Percentiles rank a stretch among this genome's conserved stretches.
These are phyloP conservation scores for Thoreauomyces humboldtii DNA, from an alignment of 192 early-diverging fungal genomes.

Conservation along the genomic window DNA sequence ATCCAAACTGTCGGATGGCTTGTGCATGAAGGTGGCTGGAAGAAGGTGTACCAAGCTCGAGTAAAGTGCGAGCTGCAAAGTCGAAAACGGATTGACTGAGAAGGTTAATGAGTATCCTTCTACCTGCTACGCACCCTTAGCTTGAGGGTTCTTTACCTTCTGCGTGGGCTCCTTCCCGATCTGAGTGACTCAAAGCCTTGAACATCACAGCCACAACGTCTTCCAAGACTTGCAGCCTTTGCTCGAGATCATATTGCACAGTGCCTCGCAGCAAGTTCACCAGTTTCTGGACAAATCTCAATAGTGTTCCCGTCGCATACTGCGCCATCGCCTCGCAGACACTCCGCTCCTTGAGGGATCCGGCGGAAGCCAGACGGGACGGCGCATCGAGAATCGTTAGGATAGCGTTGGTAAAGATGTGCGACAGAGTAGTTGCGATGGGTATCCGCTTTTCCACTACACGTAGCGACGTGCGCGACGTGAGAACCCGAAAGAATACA, in stretches of 20 bases:
- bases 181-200: background rate
- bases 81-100: background rate
- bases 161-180: no score
- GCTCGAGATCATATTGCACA: background rate
- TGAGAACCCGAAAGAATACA: background rate
- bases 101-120: background rate
- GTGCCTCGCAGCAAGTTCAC: background rate
- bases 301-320: background rate
- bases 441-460: no score
- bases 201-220: background rate
- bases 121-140: background rate
- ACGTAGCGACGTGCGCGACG: no score
- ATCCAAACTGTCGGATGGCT: background rate
- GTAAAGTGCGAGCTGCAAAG: constrained; percentile 5
- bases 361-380: no score
- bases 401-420: background rate
- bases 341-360: no score
- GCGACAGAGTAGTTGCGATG: background rate
- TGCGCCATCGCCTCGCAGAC: background rate
- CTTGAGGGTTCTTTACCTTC: constrained; percentile 1
- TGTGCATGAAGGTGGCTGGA: background rate
- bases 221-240: background rate
- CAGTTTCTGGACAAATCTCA: background rate
- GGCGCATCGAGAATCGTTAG: background rate
- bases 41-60: background rate